Evolutionary conservation across 2,329 filamentous ascomycete species (phyloP), one percentile per base, ranked within the genome.

Genomic region (Phaeosphaeria sp.): DNA sequence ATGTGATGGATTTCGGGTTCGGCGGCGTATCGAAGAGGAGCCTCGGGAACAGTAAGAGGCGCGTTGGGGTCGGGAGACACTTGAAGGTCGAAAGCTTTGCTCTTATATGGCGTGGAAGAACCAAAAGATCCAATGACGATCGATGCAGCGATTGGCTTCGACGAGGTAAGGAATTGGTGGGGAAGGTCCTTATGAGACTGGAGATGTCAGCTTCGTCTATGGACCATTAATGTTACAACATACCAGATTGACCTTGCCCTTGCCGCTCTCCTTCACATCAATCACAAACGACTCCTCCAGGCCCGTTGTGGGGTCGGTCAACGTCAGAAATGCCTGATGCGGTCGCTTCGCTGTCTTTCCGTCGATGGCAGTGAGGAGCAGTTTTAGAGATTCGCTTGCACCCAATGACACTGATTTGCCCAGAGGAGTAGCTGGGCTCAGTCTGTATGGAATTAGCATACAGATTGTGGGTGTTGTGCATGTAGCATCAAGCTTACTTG

Each of bases 131-230:
- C 95, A 66, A 99, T 85, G 48, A 97, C 83, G 46, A 99, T 80
- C 60, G 88, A 90, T n/a, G 92, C 93, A 67, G 88, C 84, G 72
- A 98, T 84, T 1, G 91, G 89, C 54, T 86, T 78, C 48, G 84
- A 76, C 27, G 89, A 84, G 43, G 84, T 82, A 63, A 96, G 86
- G 71, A 98, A 88, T 79, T 96, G 92, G 61, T 88, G 72, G 21
- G 95, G 94, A 59, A 99, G 87, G 71, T 98, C 93, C 81, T 93
- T 94, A 58, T 94, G 91, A 56, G 90, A 86, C 94, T 97, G 75
- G 18, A 20, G 50, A 30, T 67, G 21, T 79, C 63, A 80, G 75
- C 41, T 27, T 33, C 36, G 54, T 46, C 42, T 11, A 39, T 52
- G 50, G 30, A 11, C 46, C 56, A 64, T 56, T 57, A 51, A 4